These are phyloP conservation scores for Mucor irregularis DNA, from an alignment of 371 early-diverging fungal species.

Conservation along the genomic window DNA sequence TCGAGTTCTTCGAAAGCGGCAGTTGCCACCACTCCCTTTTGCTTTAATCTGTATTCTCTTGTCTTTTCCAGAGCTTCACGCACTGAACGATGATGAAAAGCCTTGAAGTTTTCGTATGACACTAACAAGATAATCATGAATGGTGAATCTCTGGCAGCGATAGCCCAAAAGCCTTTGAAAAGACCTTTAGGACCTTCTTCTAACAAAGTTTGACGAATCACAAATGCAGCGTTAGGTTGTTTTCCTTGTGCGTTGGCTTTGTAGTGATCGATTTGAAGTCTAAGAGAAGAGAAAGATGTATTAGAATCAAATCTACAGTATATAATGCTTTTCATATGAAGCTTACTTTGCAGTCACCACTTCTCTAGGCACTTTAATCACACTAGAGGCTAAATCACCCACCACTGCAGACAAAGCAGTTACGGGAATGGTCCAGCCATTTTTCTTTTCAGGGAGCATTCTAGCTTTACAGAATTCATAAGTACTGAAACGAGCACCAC, in stretches of 20 bases:
- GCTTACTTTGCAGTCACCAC: conserved; percentile 71
- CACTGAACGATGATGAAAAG: conserved; percentile 62
- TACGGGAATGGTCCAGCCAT: conserved; percentile 47
- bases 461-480: conserved; percentile 75
- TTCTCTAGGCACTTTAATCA: conserved; percentile 84
- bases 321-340: too few species aligned
- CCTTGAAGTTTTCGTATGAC: conserved; percentile 81
- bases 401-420: conserved; percentile 76
- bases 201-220: conserved; percentile 57
- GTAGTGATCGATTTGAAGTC: conserved; percentile 71
- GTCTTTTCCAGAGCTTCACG: conserved; percentile 31
- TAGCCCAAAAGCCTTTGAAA: conserved; percentile 80
- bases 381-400: conserved; percentile 75
- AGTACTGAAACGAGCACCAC: conserved; percentile 74
- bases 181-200: conserved; percentile 72
- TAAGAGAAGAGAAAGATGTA: conserved; percentile 18
- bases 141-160: conserved; percentile 75
- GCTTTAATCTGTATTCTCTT: conserved; percentile 33
- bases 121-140: conserved; percentile 84
- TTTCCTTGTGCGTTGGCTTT: conserved; percentile 27
- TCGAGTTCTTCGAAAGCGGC: conserved; percentile 55
- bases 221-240: conserved; percentile 44
- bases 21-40: conserved; percentile 46
- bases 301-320: too few species aligned
- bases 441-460: conserved; percentile 46